Evolutionary conservation across 306 rosid genomes (phyloP).

Genomic region (Malus domestica): ASM211411v1 NC_041804.1:4866501-4867000

Average conservation of each 20-base stretch:
- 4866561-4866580: neutral
- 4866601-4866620: neutral
- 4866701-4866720: slow-evolving; percentile 16
- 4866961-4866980: neutral
- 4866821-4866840: slow-evolving; percentile 59
- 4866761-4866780: slow-evolving; percentile 51
- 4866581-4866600: neutral
- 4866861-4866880: slow-evolving; percentile 81
- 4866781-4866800: slow-evolving; percentile 50
- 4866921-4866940: slow-evolving; percentile 63
- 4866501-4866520: slow-evolving; percentile 67
- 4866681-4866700: neutral
- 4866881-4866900: slow-evolving; percentile 74
- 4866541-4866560: slow-evolving; percentile 75
- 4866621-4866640: neutral
- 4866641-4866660: slow-evolving; percentile 1
- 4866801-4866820: slow-evolving; percentile 54
- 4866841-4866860: slow-evolving; percentile 38
- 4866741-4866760: slow-evolving; percentile 54
- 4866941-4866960: slow-evolving; percentile 16
- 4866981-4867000: neutral
- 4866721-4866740: neutral
- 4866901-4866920: slow-evolving; percentile 80
- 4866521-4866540: slow-evolving; percentile 70
- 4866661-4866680: slow-evolving; percentile 7